Percentiles rank a stretch among this genome's conserved stretches.
These are phyloP conservation scores for Sphaerobolus stellatus DNA, from an alignment of 1,284 basidiomycete species.

Conservation along the genomic window DNA sequence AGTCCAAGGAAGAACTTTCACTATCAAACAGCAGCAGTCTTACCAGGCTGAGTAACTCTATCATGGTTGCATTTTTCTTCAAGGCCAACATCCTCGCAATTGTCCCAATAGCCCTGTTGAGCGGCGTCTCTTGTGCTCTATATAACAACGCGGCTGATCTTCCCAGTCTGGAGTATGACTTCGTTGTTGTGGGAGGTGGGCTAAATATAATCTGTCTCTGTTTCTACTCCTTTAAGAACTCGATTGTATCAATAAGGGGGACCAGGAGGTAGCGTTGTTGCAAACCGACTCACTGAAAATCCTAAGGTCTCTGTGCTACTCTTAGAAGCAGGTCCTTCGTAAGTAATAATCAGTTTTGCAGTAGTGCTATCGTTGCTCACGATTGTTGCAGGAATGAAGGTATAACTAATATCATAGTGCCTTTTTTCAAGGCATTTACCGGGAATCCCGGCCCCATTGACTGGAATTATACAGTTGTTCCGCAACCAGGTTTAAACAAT, in stretches of 20 bases:
- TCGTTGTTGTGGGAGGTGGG: background rate
- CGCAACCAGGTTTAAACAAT: constrained; percentile 2
- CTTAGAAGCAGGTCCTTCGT: background rate
- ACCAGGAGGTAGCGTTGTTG: background rate
- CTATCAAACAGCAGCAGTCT: too few species aligned
- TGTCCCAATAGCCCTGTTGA: too few species aligned
- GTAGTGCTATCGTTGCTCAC: background rate
- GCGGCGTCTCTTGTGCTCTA: too few species aligned
- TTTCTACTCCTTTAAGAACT: background rate
- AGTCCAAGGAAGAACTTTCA: too few species aligned
- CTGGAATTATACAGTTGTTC: constrained; percentile 5
- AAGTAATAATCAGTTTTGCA: background rate
- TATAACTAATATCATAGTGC: too few species aligned
- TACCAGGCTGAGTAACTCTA: too few species aligned
- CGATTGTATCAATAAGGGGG: background rate
- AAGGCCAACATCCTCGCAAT: too few species aligned
- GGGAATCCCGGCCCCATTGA: background rate
- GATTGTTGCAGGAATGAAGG: background rate
- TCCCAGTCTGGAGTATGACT: too few species aligned
- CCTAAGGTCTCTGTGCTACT: background rate
- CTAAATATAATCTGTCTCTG: background rate
- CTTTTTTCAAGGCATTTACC: background rate
- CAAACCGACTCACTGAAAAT: background rate
- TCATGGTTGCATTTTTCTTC: too few species aligned
- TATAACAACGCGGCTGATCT: too few species aligned